These are phyloP conservation scores for Phylloporus arenicola DNA, from an alignment of 768 basidiomycete genomes.

Conservation along the genomic window DNA sequence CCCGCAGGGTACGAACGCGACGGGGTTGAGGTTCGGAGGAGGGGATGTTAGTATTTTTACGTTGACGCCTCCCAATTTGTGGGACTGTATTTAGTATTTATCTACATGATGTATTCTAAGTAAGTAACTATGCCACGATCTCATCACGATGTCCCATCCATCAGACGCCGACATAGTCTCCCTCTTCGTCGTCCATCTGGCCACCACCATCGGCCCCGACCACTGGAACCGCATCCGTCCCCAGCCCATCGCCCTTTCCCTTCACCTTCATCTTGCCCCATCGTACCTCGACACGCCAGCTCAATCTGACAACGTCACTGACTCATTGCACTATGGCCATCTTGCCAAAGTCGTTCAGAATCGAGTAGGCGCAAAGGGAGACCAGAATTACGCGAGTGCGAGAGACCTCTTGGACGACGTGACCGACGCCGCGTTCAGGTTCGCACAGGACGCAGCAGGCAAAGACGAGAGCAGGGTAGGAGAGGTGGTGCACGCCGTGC, in stretches of 20 bases:
- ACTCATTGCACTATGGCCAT: slow-evolving; percentile 63
- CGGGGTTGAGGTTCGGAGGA: slow-evolving; percentile 15
- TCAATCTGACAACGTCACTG: slow-evolving; percentile 43
- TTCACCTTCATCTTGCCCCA: slow-evolving; percentile 39
- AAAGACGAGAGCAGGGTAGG: background rate
- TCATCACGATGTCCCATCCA: background rate
- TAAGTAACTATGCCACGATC: background rate
- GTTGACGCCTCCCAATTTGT: slow-evolving; percentile 2
- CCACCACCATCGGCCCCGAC: slow-evolving; percentile 42
- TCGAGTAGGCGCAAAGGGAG: slow-evolving; percentile 18
- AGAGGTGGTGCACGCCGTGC: slow-evolving; percentile 26
- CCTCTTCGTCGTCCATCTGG: slow-evolving; percentile 37
- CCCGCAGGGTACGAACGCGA: slow-evolving; percentile 12
- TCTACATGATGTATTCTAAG: too few species aligned
- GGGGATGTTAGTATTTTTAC: slow-evolving; percentile 23
- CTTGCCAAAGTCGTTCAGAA: slow-evolving; percentile 46
- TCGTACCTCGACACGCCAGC: slow-evolving; percentile 43
- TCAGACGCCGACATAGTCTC: slow-evolving; percentile 39
- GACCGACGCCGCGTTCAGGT: slow-evolving; percentile 32
- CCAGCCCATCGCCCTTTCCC: slow-evolving; percentile 49
- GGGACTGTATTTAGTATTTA: too few species aligned
- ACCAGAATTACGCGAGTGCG: slow-evolving; percentile 23
- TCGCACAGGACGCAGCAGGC: slow-evolving; percentile 33
- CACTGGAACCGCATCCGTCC: slow-evolving; percentile 44
- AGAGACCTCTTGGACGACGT: slow-evolving; percentile 35